A percentile compares a stretch with the other conserved stretches of the same genome.
phyloP scores from a whole-genome alignment of 805 yeast species.

The Lipomyces chichibuensis region DNA sequence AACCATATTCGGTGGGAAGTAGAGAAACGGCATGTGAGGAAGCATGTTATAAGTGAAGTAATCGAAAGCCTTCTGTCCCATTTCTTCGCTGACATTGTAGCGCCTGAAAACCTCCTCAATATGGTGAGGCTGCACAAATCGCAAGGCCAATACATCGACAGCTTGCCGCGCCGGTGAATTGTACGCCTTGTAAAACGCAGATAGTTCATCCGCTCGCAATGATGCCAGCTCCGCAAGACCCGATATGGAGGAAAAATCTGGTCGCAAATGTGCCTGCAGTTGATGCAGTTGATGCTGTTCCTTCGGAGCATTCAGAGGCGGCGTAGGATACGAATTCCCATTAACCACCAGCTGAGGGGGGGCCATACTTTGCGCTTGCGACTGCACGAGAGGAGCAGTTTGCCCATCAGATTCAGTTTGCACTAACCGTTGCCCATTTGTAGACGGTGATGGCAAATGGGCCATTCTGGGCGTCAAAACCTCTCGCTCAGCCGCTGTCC shows the following conservation, averaged over 20 bases:
- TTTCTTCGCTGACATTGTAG: conserved; percentile 1
- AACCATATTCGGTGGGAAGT: neutral
- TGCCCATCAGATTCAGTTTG: neutral
- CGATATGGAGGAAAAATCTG: conserved; percentile 3
- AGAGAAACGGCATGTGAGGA: conserved; percentile 7
- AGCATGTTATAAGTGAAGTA: conserved; percentile 3
- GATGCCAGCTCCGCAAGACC: conserved; percentile 15
- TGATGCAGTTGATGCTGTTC: neutral
- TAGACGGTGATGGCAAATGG: neutral
- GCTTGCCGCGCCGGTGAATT: neutral
- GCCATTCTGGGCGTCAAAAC: neutral
- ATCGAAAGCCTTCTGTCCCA: conserved; percentile 1
- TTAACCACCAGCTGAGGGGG: neutral
- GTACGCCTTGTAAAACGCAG: neutral
- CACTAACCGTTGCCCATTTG: neutral
- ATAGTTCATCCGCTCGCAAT: conserved; percentile 3
- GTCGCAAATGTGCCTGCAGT: neutral
- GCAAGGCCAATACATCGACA: neutral
- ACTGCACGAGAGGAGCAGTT: neutral
- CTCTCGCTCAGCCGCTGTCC: neutral
- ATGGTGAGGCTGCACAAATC: conserved; percentile 11
- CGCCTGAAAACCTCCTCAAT: neutral
- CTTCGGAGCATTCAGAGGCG: neutral
- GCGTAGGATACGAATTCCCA: conserved; percentile 1
- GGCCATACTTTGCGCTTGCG: neutral